Base-by-base conservation (phyloP, 495 filamentous ascomycete genomes). In the Polyplosphaeria fusca region DNA sequence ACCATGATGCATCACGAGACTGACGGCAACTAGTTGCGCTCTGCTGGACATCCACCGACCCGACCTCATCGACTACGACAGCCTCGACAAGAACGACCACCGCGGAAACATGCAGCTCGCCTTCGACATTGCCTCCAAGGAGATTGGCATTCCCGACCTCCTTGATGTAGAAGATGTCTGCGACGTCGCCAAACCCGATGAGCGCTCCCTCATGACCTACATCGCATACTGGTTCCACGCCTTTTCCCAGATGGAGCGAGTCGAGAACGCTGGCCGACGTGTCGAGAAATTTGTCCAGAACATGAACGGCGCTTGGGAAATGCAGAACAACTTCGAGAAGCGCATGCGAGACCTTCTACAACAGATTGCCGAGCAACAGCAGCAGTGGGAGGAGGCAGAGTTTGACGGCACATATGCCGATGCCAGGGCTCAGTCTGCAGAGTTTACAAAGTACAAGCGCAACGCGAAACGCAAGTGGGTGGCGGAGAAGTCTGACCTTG, bases 151-250 rank as follows among this genome's bases (percentile, higher is more conserved):
- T 47, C 93, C 93, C 12, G 89, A 91, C 62, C 74, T 98, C 58
- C 81, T 98, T 26, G 93, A 98, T 69, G 93, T 97, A 2, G 93
- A 98, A 70, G 93, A 98, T 76, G 94, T 97, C 24, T 95, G 90
- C 70, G 93, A 97, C 70, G 93, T 98, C 13, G 82, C 89, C 11
- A 92, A 88, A 71, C 93, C 93, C 12, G 93, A 98, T 64, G 93
- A 98, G 71, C 86, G 90, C 54, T 92, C 87, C 62, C 78, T 98
- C 68, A 97, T 98, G 92, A 98, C 93, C 4, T 98, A 98, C 68
- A 97, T 98, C 61, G 93, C 93, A 55, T 97, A 97, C 72, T 98
- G 94, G 93, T 98, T 97, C 79, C 93, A 98, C 65, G 94, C 93
- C 54, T 98, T 98, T 67, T 96, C 91, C 20, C 91, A 96, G 67